A percentile compares a stretch with the other conserved stretches of the same genome.
These are phyloP conservation scores for Jimgerdemannia lactiflua DNA, from an alignment of 192 early-diverging fungal species.

Conservation along the genomic window DNA sequence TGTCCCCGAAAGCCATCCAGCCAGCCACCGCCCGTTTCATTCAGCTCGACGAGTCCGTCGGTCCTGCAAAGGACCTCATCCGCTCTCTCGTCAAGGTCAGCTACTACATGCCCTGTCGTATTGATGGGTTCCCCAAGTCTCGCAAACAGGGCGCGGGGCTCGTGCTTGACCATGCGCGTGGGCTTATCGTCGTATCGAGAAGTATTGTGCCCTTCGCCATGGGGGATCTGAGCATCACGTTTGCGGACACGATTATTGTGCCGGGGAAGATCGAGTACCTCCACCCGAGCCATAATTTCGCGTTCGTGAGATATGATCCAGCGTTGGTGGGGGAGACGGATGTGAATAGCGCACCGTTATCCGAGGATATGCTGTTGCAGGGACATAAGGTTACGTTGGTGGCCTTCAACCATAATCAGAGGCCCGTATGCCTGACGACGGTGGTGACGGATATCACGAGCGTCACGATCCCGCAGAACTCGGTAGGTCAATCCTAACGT, in stretches of 20 bases:
- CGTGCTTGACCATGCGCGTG: slow-evolving; percentile 73
- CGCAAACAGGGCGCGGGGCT: slow-evolving; percentile 72
- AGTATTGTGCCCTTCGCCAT: slow-evolving; percentile 73
- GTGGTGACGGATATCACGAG: slow-evolving; percentile 58
- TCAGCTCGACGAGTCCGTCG: slow-evolving; percentile 60
- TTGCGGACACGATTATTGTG: slow-evolving; percentile 82
- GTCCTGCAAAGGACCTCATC: slow-evolving; percentile 61
- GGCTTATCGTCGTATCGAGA: slow-evolving; percentile 79
- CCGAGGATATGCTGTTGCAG: slow-evolving; percentile 53
- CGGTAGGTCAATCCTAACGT: slow-evolving; percentile 15
- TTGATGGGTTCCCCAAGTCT: slow-evolving; percentile 71
- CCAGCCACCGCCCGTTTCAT: slow-evolving; percentile 65
- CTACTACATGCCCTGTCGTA: slow-evolving; percentile 69
- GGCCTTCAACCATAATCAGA: slow-evolving; percentile 52
- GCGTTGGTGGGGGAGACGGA: slow-evolving; percentile 69
- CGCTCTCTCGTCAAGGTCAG: slow-evolving; percentile 67
- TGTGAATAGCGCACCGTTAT: slow-evolving; percentile 60
- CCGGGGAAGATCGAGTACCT: slow-evolving; percentile 77
- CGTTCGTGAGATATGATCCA: slow-evolving; percentile 83
- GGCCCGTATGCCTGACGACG: slow-evolving; percentile 58
- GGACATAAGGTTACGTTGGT: slow-evolving; percentile 62
- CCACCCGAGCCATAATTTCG: slow-evolving; percentile 91
- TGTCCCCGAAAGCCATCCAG: slow-evolving; percentile 56
- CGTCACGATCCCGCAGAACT: slow-evolving; percentile 55
- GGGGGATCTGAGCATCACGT: slow-evolving; percentile 76